phyloP scores from a whole-genome alignment of 2,329 filamentous ascomycete genomes.

The Cadophora sp. region DNA sequence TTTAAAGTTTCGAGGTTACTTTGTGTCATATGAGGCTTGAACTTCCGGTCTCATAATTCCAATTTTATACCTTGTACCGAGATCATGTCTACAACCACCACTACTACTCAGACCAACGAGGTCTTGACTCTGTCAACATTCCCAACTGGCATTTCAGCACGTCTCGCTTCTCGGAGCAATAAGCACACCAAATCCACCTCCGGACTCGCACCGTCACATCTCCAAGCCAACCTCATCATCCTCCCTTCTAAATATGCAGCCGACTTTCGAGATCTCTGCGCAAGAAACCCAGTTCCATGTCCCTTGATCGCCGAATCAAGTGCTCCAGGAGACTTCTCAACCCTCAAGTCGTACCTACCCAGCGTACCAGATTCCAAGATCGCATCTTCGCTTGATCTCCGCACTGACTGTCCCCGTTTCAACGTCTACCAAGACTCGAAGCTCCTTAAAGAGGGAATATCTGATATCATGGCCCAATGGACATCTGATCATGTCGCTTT shows the following conservation, averaged over 20 bases:
- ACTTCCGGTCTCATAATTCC: background rate
- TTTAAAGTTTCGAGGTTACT: background rate
- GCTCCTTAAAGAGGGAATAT: slow-evolving; percentile 47
- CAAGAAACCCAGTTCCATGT: slow-evolving; percentile 67
- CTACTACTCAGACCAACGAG: background rate
- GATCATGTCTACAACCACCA: background rate
- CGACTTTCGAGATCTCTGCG: slow-evolving; percentile 65
- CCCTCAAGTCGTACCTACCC: slow-evolving; percentile 48
- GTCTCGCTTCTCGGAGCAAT: slow-evolving; percentile 29
- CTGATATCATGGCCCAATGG: slow-evolving; percentile 59
- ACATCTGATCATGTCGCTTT: slow-evolving; percentile 64
- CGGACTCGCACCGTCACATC: slow-evolving; percentile 59
- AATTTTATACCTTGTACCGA: background rate
- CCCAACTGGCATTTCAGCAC: slow-evolving; percentile 28
- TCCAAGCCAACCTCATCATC: slow-evolving; percentile 69
- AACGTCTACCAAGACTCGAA: slow-evolving; percentile 61
- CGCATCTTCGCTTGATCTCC: slow-evolving; percentile 57
- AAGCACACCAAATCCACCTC: slow-evolving; percentile 50
- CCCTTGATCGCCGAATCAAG: slow-evolving; percentile 63
- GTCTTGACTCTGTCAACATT: slow-evolving; percentile 16
- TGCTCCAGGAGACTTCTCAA: slow-evolving; percentile 49
- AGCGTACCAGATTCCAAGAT: slow-evolving; percentile 44
- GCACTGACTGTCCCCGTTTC: slow-evolving; percentile 63
- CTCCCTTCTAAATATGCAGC: slow-evolving; percentile 61
- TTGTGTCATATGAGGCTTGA: background rate